phyloP scores from a whole-genome alignment of 768 basidiomycete species.

The Baorangia bicolor region DNA sequence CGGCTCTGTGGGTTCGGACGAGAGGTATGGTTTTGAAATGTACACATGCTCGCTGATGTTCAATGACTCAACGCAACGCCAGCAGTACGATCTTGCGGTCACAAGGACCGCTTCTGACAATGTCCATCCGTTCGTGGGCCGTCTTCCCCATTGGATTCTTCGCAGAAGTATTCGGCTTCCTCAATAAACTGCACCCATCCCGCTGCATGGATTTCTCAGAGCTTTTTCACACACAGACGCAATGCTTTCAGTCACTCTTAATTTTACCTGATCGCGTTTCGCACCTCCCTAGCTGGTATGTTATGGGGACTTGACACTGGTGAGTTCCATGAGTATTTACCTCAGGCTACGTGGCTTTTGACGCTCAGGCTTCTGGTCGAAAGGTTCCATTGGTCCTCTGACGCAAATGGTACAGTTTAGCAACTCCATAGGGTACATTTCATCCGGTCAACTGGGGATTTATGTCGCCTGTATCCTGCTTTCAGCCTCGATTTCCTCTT shows the following conservation, averaged over 20 bases:
- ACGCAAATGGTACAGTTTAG: slow-evolving; percentile 48
- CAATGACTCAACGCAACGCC: background rate
- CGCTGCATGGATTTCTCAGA: background rate
- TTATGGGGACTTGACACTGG: slow-evolving; percentile 35
- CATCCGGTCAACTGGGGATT: slow-evolving; percentile 41
- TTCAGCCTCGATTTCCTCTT: slow-evolving; percentile 40
- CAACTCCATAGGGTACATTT: slow-evolving; percentile 35
- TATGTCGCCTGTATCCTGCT: slow-evolving; percentile 44
- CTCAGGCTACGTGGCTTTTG: background rate
- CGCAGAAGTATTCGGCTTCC: no score
- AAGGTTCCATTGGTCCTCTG: slow-evolving; percentile 42
- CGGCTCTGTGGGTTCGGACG: no score
- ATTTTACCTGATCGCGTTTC: slow-evolving; percentile 27
- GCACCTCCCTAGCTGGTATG: slow-evolving; percentile 29
- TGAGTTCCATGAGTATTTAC: background rate
- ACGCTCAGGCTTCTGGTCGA: background rate
- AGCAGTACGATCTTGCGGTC: background rate
- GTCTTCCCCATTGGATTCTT: background rate
- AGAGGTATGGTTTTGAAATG: no score
- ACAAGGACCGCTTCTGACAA: background rate
- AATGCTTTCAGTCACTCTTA: slow-evolving; percentile 17
- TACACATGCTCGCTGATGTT: background rate
- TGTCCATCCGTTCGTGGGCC: background rate
- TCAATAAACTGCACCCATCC: background rate
- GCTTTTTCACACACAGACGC: background rate